Evolutionary conservation across 2,329 filamentous ascomycete species (phyloP), one percentile per base, ranked within the genome.

Genomic region (Ceratocystis alfenasii): DNA sequence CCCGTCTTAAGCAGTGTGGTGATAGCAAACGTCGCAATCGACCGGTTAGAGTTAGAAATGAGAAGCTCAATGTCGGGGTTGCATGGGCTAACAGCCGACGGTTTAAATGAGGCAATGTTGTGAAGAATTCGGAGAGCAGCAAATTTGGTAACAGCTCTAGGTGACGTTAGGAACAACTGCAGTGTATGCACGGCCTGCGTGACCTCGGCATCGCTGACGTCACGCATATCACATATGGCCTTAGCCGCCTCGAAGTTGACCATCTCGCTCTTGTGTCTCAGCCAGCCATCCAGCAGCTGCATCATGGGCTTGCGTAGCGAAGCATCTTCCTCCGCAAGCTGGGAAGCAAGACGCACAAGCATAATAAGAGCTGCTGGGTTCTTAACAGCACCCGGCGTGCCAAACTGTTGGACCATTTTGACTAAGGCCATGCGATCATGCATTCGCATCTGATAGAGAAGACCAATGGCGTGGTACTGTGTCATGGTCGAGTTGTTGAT

Each of bases 321-420:
- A 48, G 85, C 83, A 72, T 99, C 94, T 74, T 99, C 94, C 75
- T 96, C 91, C 41, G 93, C 93, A 69, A 99, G 81, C 79, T 96
- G 94, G 53, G 93, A 90, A 44, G 94, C 94, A 70, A 99, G 79
- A 71, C 94, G 85, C 65, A 99, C 94, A 33, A 99, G 82, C 84
- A 99, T 87, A 63, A 99, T 85, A 67, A 92, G 87, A 44, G 92
- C 94, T 68, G 93, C 90, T 22, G 94, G 91, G 76, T 89, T 96
- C 85, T 96, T 97, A 69, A 97, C 87, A 10, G 90, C 90, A 67
- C 94, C 94, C 17, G 91, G 85, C 64, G 87, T 87, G 64, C 91
- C 91, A 74, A 96, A 97, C 76, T 99, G 94, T 79, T 99, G 94
- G n/a, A 99, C 93, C 94, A 99, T 97, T 83, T 99, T 99, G 68